These are phyloP conservation scores for Solanum hybrid DNA, from an alignment of 305 asterid species.

Conservation along the genomic window DNA sequence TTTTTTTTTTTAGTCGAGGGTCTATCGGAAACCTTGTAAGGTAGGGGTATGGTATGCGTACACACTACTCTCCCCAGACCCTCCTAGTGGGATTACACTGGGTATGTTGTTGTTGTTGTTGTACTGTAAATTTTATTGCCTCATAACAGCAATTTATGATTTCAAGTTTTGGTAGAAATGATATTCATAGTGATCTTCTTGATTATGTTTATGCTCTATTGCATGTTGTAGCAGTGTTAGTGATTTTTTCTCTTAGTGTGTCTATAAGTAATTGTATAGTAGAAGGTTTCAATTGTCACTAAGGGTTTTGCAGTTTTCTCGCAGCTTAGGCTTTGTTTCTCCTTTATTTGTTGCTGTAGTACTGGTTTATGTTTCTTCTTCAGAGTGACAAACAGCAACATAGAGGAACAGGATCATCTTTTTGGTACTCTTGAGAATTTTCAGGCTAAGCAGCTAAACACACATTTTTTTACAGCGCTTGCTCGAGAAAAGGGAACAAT, in stretches of 20 bases:
- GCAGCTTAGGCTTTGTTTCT: neutral
- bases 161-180: neutral
- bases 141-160: neutral
- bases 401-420: neutral
- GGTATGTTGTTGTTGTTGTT: neutral
- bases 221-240: neutral
- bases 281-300: neutral
- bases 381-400: neutral
- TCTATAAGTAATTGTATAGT: neutral
- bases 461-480: conserved; percentile 24
- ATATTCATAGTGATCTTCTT: neutral
- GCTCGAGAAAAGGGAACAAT: conserved; percentile 50
- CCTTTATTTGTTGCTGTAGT: neutral
- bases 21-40: neutral
- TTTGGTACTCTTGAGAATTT: neutral
- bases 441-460: neutral
- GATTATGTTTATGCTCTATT: neutral
- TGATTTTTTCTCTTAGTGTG: neutral
- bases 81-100: too few species aligned
- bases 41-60: neutral
- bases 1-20: neutral
- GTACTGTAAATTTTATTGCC: neutral
- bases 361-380: neutral
- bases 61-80: neutral
- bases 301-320: neutral